Evolutionary conservation across 2,329 filamentous ascomycete genomes (phyloP), one percentile per base, ranked within the genome.

Genomic region (Diplodia mutila): DNA sequence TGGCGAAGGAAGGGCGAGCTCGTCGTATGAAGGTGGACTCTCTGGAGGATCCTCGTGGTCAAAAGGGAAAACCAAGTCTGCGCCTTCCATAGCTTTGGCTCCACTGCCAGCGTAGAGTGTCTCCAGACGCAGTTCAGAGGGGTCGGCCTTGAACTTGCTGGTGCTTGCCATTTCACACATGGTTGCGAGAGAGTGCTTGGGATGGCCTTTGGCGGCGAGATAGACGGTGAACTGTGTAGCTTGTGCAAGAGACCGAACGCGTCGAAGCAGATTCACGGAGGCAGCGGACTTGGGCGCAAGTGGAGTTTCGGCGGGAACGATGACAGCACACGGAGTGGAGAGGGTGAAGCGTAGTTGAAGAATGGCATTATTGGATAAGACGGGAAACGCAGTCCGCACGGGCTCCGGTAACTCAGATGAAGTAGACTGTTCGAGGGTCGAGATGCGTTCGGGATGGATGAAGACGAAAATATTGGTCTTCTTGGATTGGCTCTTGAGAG

Each of bases 1-100:
- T 25, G 53, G 29, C 53, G 53, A 25, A 37, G 53, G 53, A 4
- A 32, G 32, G 11, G 23, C 53, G 18, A 57, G 32, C 32, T 57
- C 53, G 18, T 57, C 53, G 18, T 57, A 57, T 4, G 53, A 57
- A 12, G 53, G 53, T 9, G 53, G 53, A 21, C 53, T 57, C 32
- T 57, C 53, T 12, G 53, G 53, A 21, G 32, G 32, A 37, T 11
- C n/a, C 2, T 39, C 53, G 14, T 37, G 32, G 16, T 57, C 53
- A 23, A 57, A 57, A 1, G 53, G 53, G n/a, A 57, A 57, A n/a
- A 57, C 16, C n/a, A 57, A 23, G 3, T 46, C 37, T 27, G 14
- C n/a, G 5, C 23, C 55, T 27, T 42, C 21, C 14, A 59, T 12
- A 16, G 14, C 37, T 12, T 25, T 46, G 4, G 55, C 55, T 5